Base-by-base conservation (phyloP, 192 early-diverging fungal species). In the Coemansia sp. region DNA sequence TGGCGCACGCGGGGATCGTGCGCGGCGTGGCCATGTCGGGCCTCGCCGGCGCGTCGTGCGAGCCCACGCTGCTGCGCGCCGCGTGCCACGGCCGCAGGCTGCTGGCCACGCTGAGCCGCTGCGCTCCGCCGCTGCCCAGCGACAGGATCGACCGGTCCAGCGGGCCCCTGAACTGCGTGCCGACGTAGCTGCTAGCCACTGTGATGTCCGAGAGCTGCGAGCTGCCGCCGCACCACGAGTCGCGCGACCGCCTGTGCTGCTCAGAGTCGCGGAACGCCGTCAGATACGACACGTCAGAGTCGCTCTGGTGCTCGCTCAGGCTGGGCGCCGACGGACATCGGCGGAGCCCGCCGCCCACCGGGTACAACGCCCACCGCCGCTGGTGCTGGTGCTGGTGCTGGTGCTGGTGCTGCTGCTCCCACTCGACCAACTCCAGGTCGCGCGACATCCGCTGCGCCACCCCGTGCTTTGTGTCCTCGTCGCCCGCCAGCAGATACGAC, bases 311-410 rank as follows among this genome's bases (percentile, higher is more conserved):
- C 14, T 53, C 66, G 7, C 18, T 38, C n/a, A 74, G 58, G 38
- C 66, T 74, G 7, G 72, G 72, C n/a, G 72, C 72, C 12, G 72
- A 74, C 39, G 72, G 57, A 18, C 65, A 74, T 10, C 55, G 52
- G 21, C 66, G 66, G 6, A 66, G 48, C 48, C 21, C 12, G 6
- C 52, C 28, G 6, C 25, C 26, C 14, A 26, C 26, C 1, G 59
- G n/a, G 13, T 9, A 21, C 37, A 47, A 3, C 47, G 37, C 64
- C 39, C 36, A 9, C 53, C 64, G 39, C 50, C 39, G 34, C 50
- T 65, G 56, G 62, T 56, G 57, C 69, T 64, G 35, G 41, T 59
- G 57, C 62, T 60, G 57, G 56, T 65, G 62, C 62, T 60, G 52
- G n/a, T n/a, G n/a, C n/a, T n/a, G n/a, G n/a, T n/a, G 57, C 62